Evolutionary conservation across 257 asterid genomes (phyloP).

Genomic region (Capsicum baccatum): DNA sequence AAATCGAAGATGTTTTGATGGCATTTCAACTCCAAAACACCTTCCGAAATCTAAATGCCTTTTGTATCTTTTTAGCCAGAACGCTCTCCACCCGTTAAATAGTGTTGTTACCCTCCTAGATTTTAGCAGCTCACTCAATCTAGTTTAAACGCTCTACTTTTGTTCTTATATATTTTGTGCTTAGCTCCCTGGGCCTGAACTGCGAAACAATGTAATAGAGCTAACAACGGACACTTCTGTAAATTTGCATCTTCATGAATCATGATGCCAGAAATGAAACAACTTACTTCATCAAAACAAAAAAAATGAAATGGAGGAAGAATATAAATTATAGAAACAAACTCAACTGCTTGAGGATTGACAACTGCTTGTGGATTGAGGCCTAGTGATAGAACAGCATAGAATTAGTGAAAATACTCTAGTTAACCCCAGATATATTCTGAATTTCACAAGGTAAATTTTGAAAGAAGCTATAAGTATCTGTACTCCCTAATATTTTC

Average conservation of each 20-base stretch:
- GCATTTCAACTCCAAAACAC: conserved; percentile 1
- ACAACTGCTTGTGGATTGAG: neutral
- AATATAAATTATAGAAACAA: neutral
- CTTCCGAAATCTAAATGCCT: neutral
- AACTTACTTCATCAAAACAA: neutral
- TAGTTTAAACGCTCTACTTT: neutral
- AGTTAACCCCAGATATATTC: neutral
- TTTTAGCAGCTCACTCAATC: neutral
- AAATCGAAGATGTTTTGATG: neutral
- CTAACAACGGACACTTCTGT: neutral
- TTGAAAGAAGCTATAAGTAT: too few relatives aligned
- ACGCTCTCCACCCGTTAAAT: neutral
- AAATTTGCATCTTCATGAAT: neutral
- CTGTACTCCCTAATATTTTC: too few relatives aligned
- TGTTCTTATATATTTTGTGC: neutral
- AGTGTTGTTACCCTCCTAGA: neutral
- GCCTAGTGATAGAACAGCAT: neutral
- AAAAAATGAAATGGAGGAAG: neutral
- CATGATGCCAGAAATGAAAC: neutral
- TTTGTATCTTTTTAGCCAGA: neutral
- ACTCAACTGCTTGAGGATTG: neutral
- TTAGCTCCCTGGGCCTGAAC: conserved; percentile 1
- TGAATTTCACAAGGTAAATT: too few relatives aligned
- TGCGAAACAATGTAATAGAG: neutral
- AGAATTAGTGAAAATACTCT: neutral